A percentile compares a stretch with the other conserved stretches of the same genome.
Conservation (phyloP, 441 rosid genomes). For the Melastoma candidum region DNA sequence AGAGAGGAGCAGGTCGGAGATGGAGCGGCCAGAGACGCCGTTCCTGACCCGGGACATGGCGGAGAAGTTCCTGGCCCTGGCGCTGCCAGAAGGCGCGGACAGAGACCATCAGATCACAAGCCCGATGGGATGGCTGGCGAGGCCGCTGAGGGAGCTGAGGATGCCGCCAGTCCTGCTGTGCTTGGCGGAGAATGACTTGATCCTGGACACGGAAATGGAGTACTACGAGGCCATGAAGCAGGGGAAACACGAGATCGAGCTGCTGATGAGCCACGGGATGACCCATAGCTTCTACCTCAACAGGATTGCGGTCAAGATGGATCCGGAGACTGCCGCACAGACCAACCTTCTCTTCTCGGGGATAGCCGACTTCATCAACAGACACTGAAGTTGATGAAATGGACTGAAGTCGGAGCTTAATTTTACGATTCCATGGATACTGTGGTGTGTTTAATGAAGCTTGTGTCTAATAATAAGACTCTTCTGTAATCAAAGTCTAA, state of each 20-base stretch:
- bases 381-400: constrained; percentile 18
- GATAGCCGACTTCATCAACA: constrained; percentile 29
- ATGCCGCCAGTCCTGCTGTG: constrained; percentile 41
- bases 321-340: constrained; percentile 26
- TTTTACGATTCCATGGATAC: no score
- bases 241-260: constrained; percentile 34
- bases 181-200: constrained; percentile 43
- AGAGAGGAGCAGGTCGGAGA: constrained; percentile 43
- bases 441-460: no score
- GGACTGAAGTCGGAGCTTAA: no score
- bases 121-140: constrained; percentile 41
- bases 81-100: constrained; percentile 31
- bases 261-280: constrained; percentile 35
- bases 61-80: constrained; percentile 39
- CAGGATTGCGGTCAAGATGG: constrained; percentile 34
- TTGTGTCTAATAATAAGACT: no score
- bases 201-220: constrained; percentile 50
- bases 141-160: constrained; percentile 23
- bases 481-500: no score
- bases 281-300: constrained; percentile 54
- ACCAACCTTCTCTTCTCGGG: constrained; percentile 27
- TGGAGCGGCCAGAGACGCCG: constrained; percentile 47
- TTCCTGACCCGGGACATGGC: constrained; percentile 42
- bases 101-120: constrained; percentile 50
- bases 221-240: constrained; percentile 44